phyloP scores from a whole-genome alignment of 2,329 filamentous ascomycete genomes.

The Fusarium algeriense region DNA sequence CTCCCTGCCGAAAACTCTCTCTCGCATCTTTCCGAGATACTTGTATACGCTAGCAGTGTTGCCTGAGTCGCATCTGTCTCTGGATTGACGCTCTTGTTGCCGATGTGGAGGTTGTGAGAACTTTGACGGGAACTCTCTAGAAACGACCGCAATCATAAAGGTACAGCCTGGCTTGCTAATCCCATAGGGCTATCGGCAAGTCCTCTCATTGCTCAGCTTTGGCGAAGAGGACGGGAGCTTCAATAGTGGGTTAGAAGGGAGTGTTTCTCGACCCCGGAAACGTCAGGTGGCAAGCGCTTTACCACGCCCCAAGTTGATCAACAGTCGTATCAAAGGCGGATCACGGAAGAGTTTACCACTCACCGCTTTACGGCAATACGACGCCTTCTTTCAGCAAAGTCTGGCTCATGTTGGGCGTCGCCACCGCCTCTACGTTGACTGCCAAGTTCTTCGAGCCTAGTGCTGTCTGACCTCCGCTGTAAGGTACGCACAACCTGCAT shows the following conservation, averaged over 20 bases:
- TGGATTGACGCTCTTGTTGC: background rate
- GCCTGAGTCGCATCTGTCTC: slow-evolving; percentile 1
- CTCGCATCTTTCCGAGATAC: slow-evolving; percentile 11
- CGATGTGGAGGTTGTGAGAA: background rate
- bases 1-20: slow-evolving; percentile 11
- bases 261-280: slow-evolving; percentile 4
- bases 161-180: background rate
- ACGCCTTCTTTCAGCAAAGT: slow-evolving; percentile 8
- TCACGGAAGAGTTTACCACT: slow-evolving; percentile 27
- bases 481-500: slow-evolving; percentile 19
- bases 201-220: slow-evolving; percentile 2
- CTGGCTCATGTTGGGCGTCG: background rate
- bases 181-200: slow-evolving; percentile 5
- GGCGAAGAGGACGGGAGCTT: background rate
- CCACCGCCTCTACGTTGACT: slow-evolving; percentile 11
- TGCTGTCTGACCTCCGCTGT: slow-evolving; percentile 17
- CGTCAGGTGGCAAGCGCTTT: slow-evolving; percentile 13
- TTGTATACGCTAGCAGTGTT: slow-evolving; percentile 16
- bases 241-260: slow-evolving; percentile 5
- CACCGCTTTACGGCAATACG: slow-evolving; percentile 30
- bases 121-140: slow-evolving; percentile 9
- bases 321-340: slow-evolving; percentile 26
- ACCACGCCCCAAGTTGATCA: slow-evolving; percentile 27
- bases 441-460: slow-evolving; percentile 4
- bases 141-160: background rate